These are phyloP conservation scores for Ochromonas danica DNA, from an alignment of 108 stramenopile genomes.

Conservation along the genomic window DNA sequence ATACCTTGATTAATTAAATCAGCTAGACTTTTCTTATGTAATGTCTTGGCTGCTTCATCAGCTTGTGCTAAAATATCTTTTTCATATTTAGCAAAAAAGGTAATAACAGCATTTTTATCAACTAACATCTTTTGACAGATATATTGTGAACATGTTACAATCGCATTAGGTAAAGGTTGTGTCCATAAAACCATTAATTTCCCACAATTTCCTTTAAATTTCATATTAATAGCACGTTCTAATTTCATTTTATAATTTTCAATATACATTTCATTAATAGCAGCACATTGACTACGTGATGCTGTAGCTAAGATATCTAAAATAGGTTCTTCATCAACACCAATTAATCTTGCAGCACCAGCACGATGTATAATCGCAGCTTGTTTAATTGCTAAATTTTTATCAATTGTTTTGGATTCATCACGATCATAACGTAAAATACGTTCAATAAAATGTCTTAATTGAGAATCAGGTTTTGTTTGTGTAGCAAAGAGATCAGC, in stretches of 20 bases:
- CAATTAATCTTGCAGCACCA: background rate
- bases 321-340: background rate
- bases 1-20: background rate
- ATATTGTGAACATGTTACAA: background rate
- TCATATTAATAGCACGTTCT: conserved; percentile 14
- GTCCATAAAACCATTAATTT: conserved; percentile 3
- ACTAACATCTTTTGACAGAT: background rate
- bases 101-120: background rate
- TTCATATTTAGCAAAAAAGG: background rate
- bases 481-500: background rate
- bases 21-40: background rate
- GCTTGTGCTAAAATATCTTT: background rate
- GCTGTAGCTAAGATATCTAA: background rate
- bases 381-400: background rate
- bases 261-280: background rate
- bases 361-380: background rate
- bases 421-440: conserved; percentile 12
- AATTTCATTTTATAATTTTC: conserved; percentile 1
- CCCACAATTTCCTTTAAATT: background rate
- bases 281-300: background rate
- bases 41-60: background rate
- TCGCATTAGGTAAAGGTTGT: background rate
- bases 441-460: background rate
- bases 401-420: background rate
- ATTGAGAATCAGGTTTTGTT: background rate